Conservation (phyloP, 306 rosid genomes). For the Clitoria ternatea region DNA sequence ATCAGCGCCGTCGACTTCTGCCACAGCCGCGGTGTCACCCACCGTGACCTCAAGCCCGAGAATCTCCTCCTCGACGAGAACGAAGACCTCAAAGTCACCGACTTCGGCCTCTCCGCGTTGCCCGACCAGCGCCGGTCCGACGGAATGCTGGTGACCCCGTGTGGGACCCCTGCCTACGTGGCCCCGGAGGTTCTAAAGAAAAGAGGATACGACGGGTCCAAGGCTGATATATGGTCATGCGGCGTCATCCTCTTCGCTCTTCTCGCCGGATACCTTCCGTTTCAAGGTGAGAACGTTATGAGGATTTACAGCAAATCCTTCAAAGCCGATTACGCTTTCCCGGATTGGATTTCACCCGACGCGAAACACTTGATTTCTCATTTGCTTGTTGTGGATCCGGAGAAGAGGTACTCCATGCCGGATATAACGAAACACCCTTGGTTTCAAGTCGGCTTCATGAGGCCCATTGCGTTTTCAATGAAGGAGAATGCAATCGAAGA, state of each 20-base stretch:
- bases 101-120: slow-evolving; percentile 74
- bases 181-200: slow-evolving; percentile 82
- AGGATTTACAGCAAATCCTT: slow-evolving; percentile 61
- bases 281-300: slow-evolving; percentile 67
- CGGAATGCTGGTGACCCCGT: slow-evolving; percentile 72
- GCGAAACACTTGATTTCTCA: slow-evolving; percentile 48
- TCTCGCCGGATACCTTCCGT: slow-evolving; percentile 63
- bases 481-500: slow-evolving; percentile 18
- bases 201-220: slow-evolving; percentile 73
- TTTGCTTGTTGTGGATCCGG: slow-evolving; percentile 62
- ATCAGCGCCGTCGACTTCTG: slow-evolving; percentile 75
- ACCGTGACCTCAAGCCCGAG: slow-evolving; percentile 82
- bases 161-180: slow-evolving; percentile 87
- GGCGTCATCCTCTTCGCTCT: slow-evolving; percentile 70
- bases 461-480: slow-evolving; percentile 43
- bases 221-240: slow-evolving; percentile 83
- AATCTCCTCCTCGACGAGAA: slow-evolving; percentile 71
- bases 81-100: slow-evolving; percentile 63
- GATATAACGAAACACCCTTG: slow-evolving; percentile 56
- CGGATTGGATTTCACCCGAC: slow-evolving; percentile 56
- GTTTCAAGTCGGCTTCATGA: slow-evolving; percentile 58
- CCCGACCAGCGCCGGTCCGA: slow-evolving; percentile 67
- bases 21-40: slow-evolving; percentile 78
- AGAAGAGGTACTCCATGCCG: slow-evolving; percentile 49
- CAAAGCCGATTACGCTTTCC: slow-evolving; percentile 61